Evolutionary conservation across 805 yeast species (phyloP).

Genomic region (Wickerhamiella lipophila): DNA sequence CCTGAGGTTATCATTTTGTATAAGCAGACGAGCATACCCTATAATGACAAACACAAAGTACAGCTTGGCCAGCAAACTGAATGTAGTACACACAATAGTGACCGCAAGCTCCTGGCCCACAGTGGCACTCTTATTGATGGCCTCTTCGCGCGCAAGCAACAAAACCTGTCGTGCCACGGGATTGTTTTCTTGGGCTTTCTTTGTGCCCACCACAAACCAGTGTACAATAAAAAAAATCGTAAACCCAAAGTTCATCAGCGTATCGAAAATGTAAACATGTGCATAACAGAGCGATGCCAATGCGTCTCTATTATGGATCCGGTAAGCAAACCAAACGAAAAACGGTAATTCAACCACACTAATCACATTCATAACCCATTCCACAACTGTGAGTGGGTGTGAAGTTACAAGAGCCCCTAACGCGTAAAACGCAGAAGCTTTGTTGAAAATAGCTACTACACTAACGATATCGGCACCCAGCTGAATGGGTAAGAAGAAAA

Average conservation of each 20-base stretch:
- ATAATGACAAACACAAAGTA: slow-evolving; percentile 45
- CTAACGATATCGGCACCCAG: slow-evolving; percentile 76
- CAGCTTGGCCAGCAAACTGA: slow-evolving; percentile 35
- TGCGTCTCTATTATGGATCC: slow-evolving; percentile 42
- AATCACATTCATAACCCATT: slow-evolving; percentile 64
- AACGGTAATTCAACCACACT: slow-evolving; percentile 53
- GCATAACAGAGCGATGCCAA: slow-evolving; percentile 52
- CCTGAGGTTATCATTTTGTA: slow-evolving; percentile 32
- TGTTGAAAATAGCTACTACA: slow-evolving; percentile 66
- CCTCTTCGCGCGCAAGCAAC: slow-evolving; percentile 2
- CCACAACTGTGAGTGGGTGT: slow-evolving; percentile 69
- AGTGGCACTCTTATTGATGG: slow-evolving; percentile 20
- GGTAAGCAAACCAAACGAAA: slow-evolving; percentile 45
- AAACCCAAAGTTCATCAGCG: slow-evolving; percentile 51
- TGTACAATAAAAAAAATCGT: slow-evolving; percentile 59
- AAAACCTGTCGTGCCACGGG: slow-evolving; percentile 13
- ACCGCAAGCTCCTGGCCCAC: slow-evolving; percentile 30
- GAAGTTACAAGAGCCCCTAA: slow-evolving; percentile 72
- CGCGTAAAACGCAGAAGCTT: slow-evolving; percentile 82
- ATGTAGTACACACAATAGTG: slow-evolving; percentile 39
- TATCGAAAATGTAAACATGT: slow-evolving; percentile 52
- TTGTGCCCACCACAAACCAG: slow-evolving; percentile 45
- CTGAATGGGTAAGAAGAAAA: slow-evolving; percentile 63
- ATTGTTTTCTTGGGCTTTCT: slow-evolving; percentile 20
- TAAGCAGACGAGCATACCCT: slow-evolving; percentile 43